A percentile compares a stretch with the other conserved stretches of the same genome.
These are phyloP conservation scores for Boletellus sp. DNA, from an alignment of 1,284 basidiomycete genomes.

Conservation along the genomic window DNA sequence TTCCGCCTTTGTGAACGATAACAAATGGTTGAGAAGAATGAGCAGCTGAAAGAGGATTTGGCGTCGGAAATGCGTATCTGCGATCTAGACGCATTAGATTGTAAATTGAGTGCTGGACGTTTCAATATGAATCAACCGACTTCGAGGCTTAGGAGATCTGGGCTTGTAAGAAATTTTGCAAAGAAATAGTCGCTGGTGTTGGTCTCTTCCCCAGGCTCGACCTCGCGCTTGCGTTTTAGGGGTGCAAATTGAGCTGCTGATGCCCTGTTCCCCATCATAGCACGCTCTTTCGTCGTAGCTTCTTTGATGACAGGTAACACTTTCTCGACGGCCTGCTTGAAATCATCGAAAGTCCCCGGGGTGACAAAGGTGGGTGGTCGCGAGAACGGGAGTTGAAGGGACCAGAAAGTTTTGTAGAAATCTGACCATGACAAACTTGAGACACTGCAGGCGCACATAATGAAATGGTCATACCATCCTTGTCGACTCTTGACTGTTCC, in stretches of 20 bases:
- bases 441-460: not conserved
- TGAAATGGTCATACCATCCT: constrained; percentile 49
- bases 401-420: constrained; percentile 84
- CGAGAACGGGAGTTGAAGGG: constrained; percentile 75
- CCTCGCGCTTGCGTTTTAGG: constrained; percentile 64
- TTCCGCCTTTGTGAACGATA: constrained; percentile 68
- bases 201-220: constrained; percentile 45
- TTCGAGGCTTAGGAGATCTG: constrained; percentile 83
- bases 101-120: constrained; percentile 4
- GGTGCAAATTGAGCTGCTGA: constrained; percentile 37
- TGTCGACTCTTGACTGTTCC: constrained; percentile 44
- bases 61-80: constrained; percentile 86
- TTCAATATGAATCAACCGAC: constrained; percentile 38
- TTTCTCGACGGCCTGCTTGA: constrained; percentile 65
- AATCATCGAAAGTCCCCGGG: constrained; percentile 51
- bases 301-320: constrained; percentile 77
- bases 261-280: constrained; percentile 70
- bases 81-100: constrained; percentile 50
- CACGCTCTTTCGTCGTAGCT: constrained; percentile 78
- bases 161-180: constrained; percentile 86
- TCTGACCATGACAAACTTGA: constrained; percentile 41
- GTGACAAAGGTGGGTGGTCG: constrained; percentile 61
- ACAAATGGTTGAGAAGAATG: constrained; percentile 77
- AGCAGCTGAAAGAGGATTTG: constrained; percentile 87
- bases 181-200: constrained; percentile 76